Evolutionary conservation across 2,329 filamentous ascomycete genomes (phyloP).

Genomic region (Aspergillus sojae): DNA sequence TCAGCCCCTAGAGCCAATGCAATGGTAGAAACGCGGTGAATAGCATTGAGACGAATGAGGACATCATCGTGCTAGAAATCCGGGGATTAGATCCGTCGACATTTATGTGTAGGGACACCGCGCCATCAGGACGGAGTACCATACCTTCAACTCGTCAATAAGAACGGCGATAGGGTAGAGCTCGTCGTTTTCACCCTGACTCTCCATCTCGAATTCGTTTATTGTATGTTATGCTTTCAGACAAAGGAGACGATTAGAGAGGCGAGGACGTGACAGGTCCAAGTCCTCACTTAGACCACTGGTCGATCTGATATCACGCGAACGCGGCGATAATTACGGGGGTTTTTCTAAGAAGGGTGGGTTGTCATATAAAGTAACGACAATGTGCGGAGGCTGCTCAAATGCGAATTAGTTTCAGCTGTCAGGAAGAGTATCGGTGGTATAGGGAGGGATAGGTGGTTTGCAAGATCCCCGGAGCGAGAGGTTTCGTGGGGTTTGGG

Average conservation of each 20-base stretch:
- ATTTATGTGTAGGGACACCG: slow-evolving; percentile 19
- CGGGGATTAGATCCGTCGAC: slow-evolving; percentile 16
- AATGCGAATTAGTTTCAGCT: slow-evolving; percentile 18
- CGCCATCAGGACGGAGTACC: slow-evolving; percentile 21
- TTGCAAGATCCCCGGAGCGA: slow-evolving; percentile 25
- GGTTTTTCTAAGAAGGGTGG: slow-evolving; percentile 18
- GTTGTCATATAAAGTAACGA: slow-evolving; percentile 21
- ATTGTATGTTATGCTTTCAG: slow-evolving; percentile 23
- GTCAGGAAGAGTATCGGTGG: slow-evolving; percentile 22
- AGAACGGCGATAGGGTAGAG: slow-evolving; percentile 99
- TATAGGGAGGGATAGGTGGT: slow-evolving; percentile 28
- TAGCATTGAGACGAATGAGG: slow-evolving; percentile 94
- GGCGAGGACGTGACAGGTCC: slow-evolving; percentile 32
- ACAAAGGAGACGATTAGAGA: slow-evolving; percentile 27
- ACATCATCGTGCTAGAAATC: slow-evolving; percentile 88
- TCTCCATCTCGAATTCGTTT: slow-evolving; percentile 73
- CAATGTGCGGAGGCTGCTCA: slow-evolving; percentile 18
- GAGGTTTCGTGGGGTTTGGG: slow-evolving; percentile 45
- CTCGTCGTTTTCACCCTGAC: slow-evolving; percentile 90
- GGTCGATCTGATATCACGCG: slow-evolving; percentile 32
- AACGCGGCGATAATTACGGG: slow-evolving; percentile 22
- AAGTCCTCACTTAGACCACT: slow-evolving; percentile 33
- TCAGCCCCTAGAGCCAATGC: slow-evolving; percentile 93
- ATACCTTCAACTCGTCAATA: slow-evolving; percentile 98
- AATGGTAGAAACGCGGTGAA: slow-evolving; percentile 96